Conservation (phyloP, 192 early-diverging fungal genomes). For the Dissophora ornata region DNA sequence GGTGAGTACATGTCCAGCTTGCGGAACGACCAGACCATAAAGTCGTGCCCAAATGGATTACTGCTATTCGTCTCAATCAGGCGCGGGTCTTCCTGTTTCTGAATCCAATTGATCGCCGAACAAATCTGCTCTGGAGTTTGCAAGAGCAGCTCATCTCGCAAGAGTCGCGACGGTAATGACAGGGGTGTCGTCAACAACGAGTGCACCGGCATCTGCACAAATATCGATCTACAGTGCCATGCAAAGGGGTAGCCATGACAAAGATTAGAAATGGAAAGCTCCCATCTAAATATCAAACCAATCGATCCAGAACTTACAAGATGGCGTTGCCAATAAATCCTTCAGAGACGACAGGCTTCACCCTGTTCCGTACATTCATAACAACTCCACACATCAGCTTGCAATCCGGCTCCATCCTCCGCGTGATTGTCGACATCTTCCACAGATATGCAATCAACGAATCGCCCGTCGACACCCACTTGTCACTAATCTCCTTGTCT, state of each 20-base stretch:
- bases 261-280: too few relatives aligned
- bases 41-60: slow-evolving; percentile 47
- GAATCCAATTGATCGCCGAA: slow-evolving; percentile 43
- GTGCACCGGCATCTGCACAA: slow-evolving; percentile 52
- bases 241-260: background rate
- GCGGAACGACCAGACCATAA: slow-evolving; percentile 52
- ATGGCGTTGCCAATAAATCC: slow-evolving; percentile 51
- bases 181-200: slow-evolving; percentile 49
- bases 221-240: slow-evolving; percentile 25
- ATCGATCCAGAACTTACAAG: slow-evolving; percentile 31
- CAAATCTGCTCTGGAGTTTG: slow-evolving; percentile 44
- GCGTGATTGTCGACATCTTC: slow-evolving; percentile 51
- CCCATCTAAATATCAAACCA: too few relatives aligned
- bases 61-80: slow-evolving; percentile 40
- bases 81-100: slow-evolving; percentile 41
- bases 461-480: slow-evolving; percentile 53
- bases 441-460: slow-evolving; percentile 48
- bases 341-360: slow-evolving; percentile 22
- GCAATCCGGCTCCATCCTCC: slow-evolving; percentile 53
- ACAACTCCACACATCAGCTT: slow-evolving; percentile 51
- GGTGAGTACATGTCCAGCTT: slow-evolving; percentile 44
- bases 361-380: slow-evolving; percentile 45
- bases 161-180: slow-evolving; percentile 40
- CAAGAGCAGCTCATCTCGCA: slow-evolving; percentile 39
- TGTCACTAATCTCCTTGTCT: slow-evolving; percentile 53